phyloP scores from a whole-genome alignment of 768 basidiomycete species.

The Pleurotus eryngii region DNA sequence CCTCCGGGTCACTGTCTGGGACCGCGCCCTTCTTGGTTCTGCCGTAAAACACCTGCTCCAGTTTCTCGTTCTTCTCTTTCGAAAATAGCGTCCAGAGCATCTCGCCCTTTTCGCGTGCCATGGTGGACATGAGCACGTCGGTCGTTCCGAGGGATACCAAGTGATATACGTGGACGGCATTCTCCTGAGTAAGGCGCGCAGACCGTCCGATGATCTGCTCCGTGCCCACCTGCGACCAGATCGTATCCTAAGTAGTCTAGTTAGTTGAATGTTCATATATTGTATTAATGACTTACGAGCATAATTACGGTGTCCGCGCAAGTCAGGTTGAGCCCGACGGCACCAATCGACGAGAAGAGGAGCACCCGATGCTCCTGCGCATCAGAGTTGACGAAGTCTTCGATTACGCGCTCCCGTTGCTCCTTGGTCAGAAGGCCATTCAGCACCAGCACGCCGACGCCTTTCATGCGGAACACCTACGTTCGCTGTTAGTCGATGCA shows the following conservation, averaged over 20 bases:
- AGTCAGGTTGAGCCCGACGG: background rate
- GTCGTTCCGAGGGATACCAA: too few species aligned
- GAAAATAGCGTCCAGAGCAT: too few species aligned
- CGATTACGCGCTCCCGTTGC: too few species aligned
- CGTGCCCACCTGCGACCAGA: slow-evolving; percentile 5
- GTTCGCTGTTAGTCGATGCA: background rate
- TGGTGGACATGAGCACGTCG: too few species aligned
- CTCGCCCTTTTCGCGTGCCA: too few species aligned
- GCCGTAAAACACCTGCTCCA: too few species aligned
- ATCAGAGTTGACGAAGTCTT: too few species aligned
- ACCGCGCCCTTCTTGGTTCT: too few species aligned
- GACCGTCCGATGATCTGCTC: slow-evolving; percentile 7
- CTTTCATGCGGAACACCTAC: background rate
- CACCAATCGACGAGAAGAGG: slow-evolving; percentile 6
- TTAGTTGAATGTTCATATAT: background rate
- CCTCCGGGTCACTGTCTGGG: too few species aligned
- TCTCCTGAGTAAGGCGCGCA: slow-evolving; percentile 7
- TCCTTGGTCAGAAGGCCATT: too few species aligned
- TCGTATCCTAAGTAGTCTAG: background rate
- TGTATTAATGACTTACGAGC: background rate
- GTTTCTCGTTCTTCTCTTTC: too few species aligned
- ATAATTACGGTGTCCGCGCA: slow-evolving; percentile 5
- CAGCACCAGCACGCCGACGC: background rate
- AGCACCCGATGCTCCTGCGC: background rate
- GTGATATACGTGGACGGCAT: too few species aligned